Base-by-base conservation (phyloP, 1,284 basidiomycete genomes). In the Trametes polyzona region DNA sequence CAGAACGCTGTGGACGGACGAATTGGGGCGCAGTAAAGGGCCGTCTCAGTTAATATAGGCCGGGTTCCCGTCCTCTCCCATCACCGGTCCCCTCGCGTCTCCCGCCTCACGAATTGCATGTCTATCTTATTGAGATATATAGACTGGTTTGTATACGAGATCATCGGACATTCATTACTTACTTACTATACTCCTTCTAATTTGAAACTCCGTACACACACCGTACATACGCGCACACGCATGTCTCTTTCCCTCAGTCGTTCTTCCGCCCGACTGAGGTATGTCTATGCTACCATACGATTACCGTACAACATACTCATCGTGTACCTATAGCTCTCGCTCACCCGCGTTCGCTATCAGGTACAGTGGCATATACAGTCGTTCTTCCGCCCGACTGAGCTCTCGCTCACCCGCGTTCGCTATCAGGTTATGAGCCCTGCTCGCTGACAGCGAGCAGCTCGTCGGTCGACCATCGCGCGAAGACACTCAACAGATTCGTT, bases 51-150 rank as follows among this genome's bases (percentile, higher is more conserved):
- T n/a, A n/a, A n/a, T n/a, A n/a, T n/a, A n/a, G n/a, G n/a, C n/a
- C n/a, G n/a, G n/a, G n/a, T n/a, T n/a, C n/a, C n/a, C n/a, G n/a
- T n/a, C n/a, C n/a, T n/a, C n/a, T 32, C 30, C 30, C 30, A 32
- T 14, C 30, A 7, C 30, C 30, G 30, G 30, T 32, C 30, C 7
- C 30, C 8, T 32, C n/a, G n/a, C n/a, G n/a, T n/a, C n/a, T n/a
- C n/a, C n/a, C n/a, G n/a, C n/a, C n/a, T n/a, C n/a, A n/a, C n/a
- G n/a, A n/a, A n/a, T n/a, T n/a, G n/a, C n/a, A n/a, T n/a, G n/a
- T n/a, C n/a, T n/a, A n/a, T n/a, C n/a, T n/a, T 53, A 43, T 53
- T 53, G 39, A 40, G 33, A 35, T 26, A 24, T 16, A 44, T 14
- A 5, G 24, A 24, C 17, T 3, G 3, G 11, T 32, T 30, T 4